Conservation (phyloP, 2,329 filamentous ascomycete species). For the Biscogniauxia sp. region DNA sequence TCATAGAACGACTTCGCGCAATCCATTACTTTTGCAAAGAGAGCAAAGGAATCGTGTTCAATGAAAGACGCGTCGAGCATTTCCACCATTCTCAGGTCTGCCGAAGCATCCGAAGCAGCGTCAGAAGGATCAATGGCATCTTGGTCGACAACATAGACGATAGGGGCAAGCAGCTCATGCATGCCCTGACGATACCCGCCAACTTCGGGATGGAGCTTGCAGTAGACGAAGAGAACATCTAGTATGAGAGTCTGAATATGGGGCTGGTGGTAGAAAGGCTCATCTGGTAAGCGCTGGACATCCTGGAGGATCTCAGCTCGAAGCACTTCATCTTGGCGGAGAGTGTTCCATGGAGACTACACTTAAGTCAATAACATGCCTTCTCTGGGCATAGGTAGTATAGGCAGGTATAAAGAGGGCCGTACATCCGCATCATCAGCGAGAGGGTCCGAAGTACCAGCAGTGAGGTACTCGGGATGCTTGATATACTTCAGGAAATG, state of each 20-base stretch:
- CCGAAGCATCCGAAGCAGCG: slow-evolving; percentile 31
- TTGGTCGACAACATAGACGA: slow-evolving; percentile 78
- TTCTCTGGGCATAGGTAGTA: background rate
- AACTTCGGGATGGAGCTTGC: slow-evolving; percentile 82
- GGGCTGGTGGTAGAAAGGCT: slow-evolving; percentile 81
- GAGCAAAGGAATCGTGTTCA: slow-evolving; percentile 85
- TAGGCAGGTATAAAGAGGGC: background rate
- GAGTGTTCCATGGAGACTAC: slow-evolving; percentile 88
- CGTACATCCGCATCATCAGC: slow-evolving; percentile 69
- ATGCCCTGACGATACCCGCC: slow-evolving; percentile 97
- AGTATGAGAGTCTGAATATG: slow-evolving; percentile 77
- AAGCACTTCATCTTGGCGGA: slow-evolving; percentile 79
- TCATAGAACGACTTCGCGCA: slow-evolving; percentile 85
- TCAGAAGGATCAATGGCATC: slow-evolving; percentile 66
- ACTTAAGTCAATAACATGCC: slow-evolving; percentile 13
- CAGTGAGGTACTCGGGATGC: slow-evolving; percentile 73
- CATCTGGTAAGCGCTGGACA: slow-evolving; percentile 89
- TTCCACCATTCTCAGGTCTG: slow-evolving; percentile 57
- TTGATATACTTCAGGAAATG: slow-evolving; percentile 81
- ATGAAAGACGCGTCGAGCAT: slow-evolving; percentile 71
- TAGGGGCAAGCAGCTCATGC: slow-evolving; percentile 91
- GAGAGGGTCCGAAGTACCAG: slow-evolving; percentile 75
- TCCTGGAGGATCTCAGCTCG: slow-evolving; percentile 91
- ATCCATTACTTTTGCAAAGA: slow-evolving; percentile 88
- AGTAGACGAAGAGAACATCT: slow-evolving; percentile 91